A percentile compares a stretch with the other conserved stretches of the same genome.
Conservation (phyloP, 2,329 filamentous ascomycete genomes). For the Stemphylium lycopersici region DNA sequence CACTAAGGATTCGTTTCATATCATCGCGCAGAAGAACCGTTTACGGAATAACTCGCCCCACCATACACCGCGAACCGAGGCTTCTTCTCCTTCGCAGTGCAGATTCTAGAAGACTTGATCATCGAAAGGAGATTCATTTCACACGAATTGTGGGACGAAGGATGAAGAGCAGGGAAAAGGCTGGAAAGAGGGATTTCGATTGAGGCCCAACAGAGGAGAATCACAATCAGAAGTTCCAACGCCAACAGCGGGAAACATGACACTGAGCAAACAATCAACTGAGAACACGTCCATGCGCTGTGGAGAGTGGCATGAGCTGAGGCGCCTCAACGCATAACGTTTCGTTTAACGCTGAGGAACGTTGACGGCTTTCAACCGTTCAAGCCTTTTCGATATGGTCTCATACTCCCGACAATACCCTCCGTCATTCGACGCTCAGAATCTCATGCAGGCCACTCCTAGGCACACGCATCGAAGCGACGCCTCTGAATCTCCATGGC, state of each 20-base stretch:
- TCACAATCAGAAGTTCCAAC: no score
- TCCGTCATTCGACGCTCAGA: constrained; percentile 24
- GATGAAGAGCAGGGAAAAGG: neutral
- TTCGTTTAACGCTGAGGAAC: constrained; percentile 33
- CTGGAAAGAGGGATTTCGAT: no score
- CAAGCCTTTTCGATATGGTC: constrained; percentile 23
- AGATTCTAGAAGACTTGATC: constrained; percentile 16
- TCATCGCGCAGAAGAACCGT: constrained; percentile 1
- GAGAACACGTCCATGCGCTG: neutral
- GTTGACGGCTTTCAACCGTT: constrained; percentile 5
- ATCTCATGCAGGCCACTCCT: constrained; percentile 15
- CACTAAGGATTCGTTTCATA: constrained; percentile 26
- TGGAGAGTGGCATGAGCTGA: constrained; percentile 7
- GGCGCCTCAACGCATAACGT: constrained; percentile 30
- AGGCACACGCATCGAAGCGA: constrained; percentile 31
- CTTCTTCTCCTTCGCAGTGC: constrained; percentile 7
- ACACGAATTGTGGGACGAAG: neutral
- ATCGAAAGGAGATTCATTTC: constrained; percentile 4
- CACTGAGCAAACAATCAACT: neutral
- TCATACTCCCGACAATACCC: constrained; percentile 24
- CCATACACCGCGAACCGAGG: constrained; percentile 11
- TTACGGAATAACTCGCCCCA: constrained; percentile 24
- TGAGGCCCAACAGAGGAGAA: no score
- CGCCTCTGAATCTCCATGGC: constrained; percentile 24
- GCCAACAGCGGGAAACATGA: neutral